Base-by-base conservation (phyloP, 148 eudicot genomes). In the Beta vulgaris region DNA sequence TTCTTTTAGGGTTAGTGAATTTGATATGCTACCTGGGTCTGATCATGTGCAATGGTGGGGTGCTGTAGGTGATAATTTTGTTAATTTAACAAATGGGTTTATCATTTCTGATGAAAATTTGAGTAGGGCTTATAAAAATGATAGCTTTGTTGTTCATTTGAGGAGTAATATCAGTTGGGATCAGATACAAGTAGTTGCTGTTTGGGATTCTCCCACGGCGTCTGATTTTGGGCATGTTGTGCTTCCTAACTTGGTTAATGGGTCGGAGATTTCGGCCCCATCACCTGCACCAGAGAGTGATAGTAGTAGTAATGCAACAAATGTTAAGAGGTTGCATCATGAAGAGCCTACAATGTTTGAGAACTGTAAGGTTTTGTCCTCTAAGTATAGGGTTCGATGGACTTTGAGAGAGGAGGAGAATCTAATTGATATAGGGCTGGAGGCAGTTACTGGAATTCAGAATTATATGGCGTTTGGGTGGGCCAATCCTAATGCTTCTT, bases 381-480 rank as follows among this genome's bases (percentile, higher is more conserved):
- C 74, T 7, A 79, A 71, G 66, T 93, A 83, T 83, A 85, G 98
- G 83, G 73, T 90, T 73, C 79, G 97, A 81, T 93, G 98, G 98
- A 93, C 90, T 6, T 79, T 93, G 80, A 86, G 77, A 42, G 80
- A 77, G 73, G 86, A 78, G 59, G 91, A 87, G 59, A 75, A 84
- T 73, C 35, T 74, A 83, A 84, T 93, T 26, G 97, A 91, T 76
- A 80, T 93, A 39, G 98, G 98, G 23, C 80, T 93, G 73, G 98
- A 93, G 80, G 98, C 89, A 10, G 88, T 82, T 13, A 82, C 84
- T 26, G 90, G 84, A 72, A 82, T 75, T 81, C 89, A 84, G 88
- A 82, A 91, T 76, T 93, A 93, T 53, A 87, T 93, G 93, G 98
- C 89, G 13, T 93, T 93, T 72, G 98, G 98, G 37, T 93, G 98